Percentiles rank a stretch among this genome's conserved stretches.
These are phyloP conservation scores for Cutaneotrichosporon arboriforme DNA, from an alignment of 1,284 basidiomycete species.

Conservation along the genomic window DNA sequence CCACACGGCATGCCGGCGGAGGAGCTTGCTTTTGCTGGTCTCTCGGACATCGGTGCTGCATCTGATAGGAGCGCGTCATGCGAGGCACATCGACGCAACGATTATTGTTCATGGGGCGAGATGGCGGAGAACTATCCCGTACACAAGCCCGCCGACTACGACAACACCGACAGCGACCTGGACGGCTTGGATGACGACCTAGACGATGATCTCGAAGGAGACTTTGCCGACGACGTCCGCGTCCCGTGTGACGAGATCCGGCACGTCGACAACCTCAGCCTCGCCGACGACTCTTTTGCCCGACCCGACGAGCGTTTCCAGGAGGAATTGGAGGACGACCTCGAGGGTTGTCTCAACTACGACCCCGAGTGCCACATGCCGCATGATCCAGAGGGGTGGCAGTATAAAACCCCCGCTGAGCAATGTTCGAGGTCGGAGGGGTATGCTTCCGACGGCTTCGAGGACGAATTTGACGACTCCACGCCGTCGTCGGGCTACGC, in stretches of 20 bases:
- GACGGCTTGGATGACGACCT: background rate
- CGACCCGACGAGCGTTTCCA: background rate
- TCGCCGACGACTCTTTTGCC: background rate
- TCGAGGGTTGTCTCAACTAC: background rate
- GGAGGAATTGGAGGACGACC: background rate
- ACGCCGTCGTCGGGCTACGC: background rate
- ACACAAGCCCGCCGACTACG: background rate
- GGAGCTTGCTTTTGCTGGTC: too few relatives aligned
- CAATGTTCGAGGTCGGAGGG: too few relatives aligned
- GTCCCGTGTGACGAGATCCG: background rate
- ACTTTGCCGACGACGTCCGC: background rate
- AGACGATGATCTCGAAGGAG: background rate
- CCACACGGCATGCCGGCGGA: too few relatives aligned
- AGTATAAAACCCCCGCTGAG: too few relatives aligned
- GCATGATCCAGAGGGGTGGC: background rate
- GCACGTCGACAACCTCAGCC: background rate
- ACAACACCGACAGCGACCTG: background rate
- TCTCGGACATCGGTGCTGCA: too few relatives aligned
- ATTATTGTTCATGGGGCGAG: background rate
- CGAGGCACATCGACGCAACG: background rate
- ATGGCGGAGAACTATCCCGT: background rate
- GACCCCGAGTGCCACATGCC: background rate
- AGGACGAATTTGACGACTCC: background rate
- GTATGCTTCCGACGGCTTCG: background rate
- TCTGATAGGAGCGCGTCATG: background rate